phyloP scores from a whole-genome alignment of 139 green algal species.

The Deuterostichococcus epilithicus region DNA sequence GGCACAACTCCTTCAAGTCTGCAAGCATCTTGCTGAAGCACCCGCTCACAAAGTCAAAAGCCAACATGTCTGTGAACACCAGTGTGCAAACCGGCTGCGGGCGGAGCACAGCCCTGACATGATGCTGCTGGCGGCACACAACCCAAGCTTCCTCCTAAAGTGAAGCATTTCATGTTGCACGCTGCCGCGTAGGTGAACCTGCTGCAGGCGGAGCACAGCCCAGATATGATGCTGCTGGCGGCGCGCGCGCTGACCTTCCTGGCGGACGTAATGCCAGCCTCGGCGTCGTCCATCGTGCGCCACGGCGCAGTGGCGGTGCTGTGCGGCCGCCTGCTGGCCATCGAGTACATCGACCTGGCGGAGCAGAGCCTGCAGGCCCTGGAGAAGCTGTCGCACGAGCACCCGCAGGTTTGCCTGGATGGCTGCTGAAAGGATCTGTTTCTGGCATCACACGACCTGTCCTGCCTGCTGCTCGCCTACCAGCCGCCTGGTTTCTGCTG shows the following conservation, averaged over 20 bases:
- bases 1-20: not conserved
- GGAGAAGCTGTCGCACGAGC: slow-evolving; percentile 92
- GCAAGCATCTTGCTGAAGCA: not conserved
- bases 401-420: slow-evolving; percentile 42
- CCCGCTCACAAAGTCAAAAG: slow-evolving; percentile 7
- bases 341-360: slow-evolving; percentile 98
- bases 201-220: slow-evolving; percentile 82
- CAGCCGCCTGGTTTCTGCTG: too few relatives aligned
- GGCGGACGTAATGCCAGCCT: slow-evolving; percentile 80
- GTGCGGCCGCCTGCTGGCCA: slow-evolving; percentile 82
- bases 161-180: too few relatives aligned
- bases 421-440: too few relatives aligned
- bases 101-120: slow-evolving; percentile 88
- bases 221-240: slow-evolving; percentile 93
- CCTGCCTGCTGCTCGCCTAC: too few relatives aligned
- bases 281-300: slow-evolving; percentile 73
- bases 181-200: slow-evolving; percentile 54
- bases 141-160: slow-evolving; percentile 81
- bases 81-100: slow-evolving; percentile 55
- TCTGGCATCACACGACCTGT: too few relatives aligned
- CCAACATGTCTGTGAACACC: slow-evolving; percentile 6
- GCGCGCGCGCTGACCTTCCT: slow-evolving; percentile 88
- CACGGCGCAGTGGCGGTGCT: slow-evolving; percentile 79
- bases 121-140: slow-evolving; percentile 89
- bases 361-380: slow-evolving; percentile 92